A percentile compares a stretch with the other conserved stretches of the same genome.
Evolutionary conservation across 148 eudicot genomes (phyloP).

Genomic region (Amaranthus cruentus): DNA sequence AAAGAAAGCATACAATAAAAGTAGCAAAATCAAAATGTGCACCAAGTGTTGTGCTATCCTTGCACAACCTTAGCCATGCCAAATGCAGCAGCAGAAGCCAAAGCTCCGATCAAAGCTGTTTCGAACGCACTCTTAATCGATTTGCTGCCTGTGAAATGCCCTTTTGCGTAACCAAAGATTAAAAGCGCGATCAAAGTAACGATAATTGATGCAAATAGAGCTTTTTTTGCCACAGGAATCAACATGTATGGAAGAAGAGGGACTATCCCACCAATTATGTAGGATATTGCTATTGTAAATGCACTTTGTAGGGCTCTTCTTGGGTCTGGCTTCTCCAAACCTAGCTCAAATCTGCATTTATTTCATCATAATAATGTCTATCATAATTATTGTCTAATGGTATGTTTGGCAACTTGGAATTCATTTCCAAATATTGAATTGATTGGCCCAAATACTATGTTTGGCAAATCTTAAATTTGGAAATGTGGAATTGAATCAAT

Average conservation of each 20-base stretch:
- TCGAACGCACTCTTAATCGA: slow-evolving; percentile 69
- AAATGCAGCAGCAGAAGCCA: slow-evolving; percentile 93
- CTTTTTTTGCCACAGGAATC: slow-evolving; percentile 50
- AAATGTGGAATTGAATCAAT: too few relatives aligned
- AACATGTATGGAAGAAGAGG: slow-evolving; percentile 80
- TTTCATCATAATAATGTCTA: neutral
- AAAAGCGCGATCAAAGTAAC: slow-evolving; percentile 66
- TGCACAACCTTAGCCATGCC: slow-evolving; percentile 89
- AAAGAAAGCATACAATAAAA: neutral
- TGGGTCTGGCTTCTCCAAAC: slow-evolving; percentile 94
- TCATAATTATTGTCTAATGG: too few relatives aligned
- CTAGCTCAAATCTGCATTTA: slow-evolving; percentile 76
- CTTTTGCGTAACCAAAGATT: slow-evolving; percentile 82
- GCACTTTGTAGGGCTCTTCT: slow-evolving; percentile 87
- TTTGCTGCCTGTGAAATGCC: slow-evolving; percentile 61
- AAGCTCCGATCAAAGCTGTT: slow-evolving; percentile 80
- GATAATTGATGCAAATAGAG: slow-evolving; percentile 56
- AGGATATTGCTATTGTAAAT: slow-evolving; percentile 72
- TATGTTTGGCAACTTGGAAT: too few relatives aligned
- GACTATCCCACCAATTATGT: slow-evolving; percentile 76
- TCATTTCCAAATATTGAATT: too few relatives aligned
- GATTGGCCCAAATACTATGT: too few relatives aligned
- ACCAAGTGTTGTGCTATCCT: slow-evolving; percentile 14
- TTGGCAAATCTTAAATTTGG: too few relatives aligned
- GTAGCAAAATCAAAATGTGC: neutral